Conservation (phyloP, 441 rosid genomes). For the Hura crepitans region DNA sequence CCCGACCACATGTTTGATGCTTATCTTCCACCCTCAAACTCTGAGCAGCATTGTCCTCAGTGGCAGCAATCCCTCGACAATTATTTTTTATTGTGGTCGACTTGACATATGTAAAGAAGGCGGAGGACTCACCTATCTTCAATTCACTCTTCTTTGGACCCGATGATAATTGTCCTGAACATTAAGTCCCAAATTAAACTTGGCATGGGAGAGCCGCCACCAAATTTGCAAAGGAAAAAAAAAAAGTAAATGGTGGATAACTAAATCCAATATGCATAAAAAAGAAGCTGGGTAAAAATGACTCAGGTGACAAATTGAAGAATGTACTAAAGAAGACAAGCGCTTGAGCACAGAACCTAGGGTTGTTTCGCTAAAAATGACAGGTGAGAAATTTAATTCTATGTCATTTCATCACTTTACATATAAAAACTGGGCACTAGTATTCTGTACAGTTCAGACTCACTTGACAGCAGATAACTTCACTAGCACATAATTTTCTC, state of each 20-base stretch:
- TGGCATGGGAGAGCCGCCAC: not conserved
- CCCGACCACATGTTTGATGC: conserved; percentile 36
- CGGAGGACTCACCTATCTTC: conserved; percentile 92
- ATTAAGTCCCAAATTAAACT: conserved; percentile 20
- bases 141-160: conserved; percentile 78
- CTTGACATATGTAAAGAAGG: conserved; percentile 86
- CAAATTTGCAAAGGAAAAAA: not conserved
- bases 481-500: not conserved
- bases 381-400: not conserved
- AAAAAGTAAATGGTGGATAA: not conserved
- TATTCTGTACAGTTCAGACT: not conserved
- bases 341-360: not conserved
- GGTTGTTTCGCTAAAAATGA: not conserved
- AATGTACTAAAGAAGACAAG: not conserved
- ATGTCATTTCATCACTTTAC: not conserved
- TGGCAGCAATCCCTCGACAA: conserved; percentile 32
- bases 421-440: not conserved
- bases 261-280: not conserved
- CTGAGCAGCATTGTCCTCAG: conserved; percentile 37
- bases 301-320: not conserved
- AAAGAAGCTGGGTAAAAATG: not conserved
- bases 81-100: conserved; percentile 42
- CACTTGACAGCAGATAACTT: not conserved
- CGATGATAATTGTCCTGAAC: conserved; percentile 57
- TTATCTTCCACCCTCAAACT: conserved; percentile 40